Percentiles rank a stretch among this genome's conserved stretches.
These are phyloP conservation scores for Trichoderma atroviride DNA, from an alignment of 2,329 filamentous ascomycete species.

Conservation along the genomic window DNA sequence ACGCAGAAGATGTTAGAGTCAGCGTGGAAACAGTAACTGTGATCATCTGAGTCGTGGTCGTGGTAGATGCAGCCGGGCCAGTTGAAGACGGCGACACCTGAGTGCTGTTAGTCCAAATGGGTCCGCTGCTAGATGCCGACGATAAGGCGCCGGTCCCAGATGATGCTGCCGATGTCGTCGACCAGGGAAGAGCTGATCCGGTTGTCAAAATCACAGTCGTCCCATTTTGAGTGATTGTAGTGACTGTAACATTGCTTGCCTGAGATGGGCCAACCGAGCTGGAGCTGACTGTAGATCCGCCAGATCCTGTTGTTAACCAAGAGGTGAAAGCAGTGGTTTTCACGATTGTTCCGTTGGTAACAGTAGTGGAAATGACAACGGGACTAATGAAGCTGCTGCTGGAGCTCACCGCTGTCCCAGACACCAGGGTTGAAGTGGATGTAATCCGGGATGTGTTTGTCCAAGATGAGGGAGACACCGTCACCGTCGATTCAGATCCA, in stretches of 20 bases:
- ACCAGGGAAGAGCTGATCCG: slow-evolving; percentile 22
- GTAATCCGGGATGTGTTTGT: slow-evolving; percentile 5
- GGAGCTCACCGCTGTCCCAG: background rate
- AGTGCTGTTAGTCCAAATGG: slow-evolving; percentile 26
- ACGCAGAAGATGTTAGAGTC: slow-evolving; percentile 2
- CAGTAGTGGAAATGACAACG: background rate
- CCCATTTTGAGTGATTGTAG: slow-evolving; percentile 21
- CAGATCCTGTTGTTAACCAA: slow-evolving; percentile 23
- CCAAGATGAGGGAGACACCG: background rate
- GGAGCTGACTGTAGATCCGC: background rate
- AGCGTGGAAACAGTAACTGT: slow-evolving; percentile 21
- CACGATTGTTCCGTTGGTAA: slow-evolving; percentile 7
- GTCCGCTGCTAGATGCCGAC: background rate
- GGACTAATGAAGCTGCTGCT: background rate
- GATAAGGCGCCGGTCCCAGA: slow-evolving; percentile 26
- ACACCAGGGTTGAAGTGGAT: background rate
- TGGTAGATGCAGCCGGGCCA: background rate
- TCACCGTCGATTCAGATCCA: background rate
- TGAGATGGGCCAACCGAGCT: slow-evolving; percentile 20
- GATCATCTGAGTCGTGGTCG: slow-evolving; percentile 19
- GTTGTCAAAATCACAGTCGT: slow-evolving; percentile 24
- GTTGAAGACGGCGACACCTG: slow-evolving; percentile 1
- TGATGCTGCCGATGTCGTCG: slow-evolving; percentile 28
- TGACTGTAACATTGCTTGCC: slow-evolving; percentile 29
- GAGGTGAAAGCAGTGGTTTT: slow-evolving; percentile 24